Evolutionary conservation across 805 yeast genomes (phyloP), one percentile per base, ranked within the genome.

Genomic region (Starmera caribaea): DNA sequence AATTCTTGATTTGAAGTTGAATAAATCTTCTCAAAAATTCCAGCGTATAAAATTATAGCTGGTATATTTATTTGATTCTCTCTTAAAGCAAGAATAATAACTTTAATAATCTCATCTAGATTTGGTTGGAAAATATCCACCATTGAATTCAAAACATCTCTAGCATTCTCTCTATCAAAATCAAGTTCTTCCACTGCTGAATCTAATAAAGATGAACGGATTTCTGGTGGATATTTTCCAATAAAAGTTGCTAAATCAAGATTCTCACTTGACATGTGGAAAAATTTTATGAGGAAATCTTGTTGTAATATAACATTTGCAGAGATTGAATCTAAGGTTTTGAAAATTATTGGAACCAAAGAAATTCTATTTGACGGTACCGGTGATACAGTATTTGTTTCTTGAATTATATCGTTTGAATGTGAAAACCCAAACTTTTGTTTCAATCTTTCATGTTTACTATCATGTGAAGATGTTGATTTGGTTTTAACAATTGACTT

Each of bases 1-100:
- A 71, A 85, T 45, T 84, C 95, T 51, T 81, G 88, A 53, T 75
- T 73, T 2, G 80, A 65, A 8, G 73, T 60, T 9, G 69, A 69
- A 15, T 66, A 52, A 10, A 49, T 52, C 17, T 48, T 49, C 6
- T 58, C 48, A n/a, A 62, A 56, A 21, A 58, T 48, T 42, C 76
- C 79, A 9, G 76, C 47, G 31, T 65, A 54, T 2, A 66, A 48
- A 35, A 71, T 44, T 2, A 74, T 47, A 4, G 65, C 58, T 1
- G 79, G 75, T 13, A 63, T 57, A 28, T 67, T 64, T 10, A 69
- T 52, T 31, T 62, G 60, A 31, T 65, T 62, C 13, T 54, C 47
- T 57, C 69, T 53, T 47, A 72, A 40, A 31, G 57, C 37, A 37
- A 48, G 41, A 45, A 56, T 50, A 3, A 76, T 59, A 10, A 54